Base-by-base conservation (phyloP, 2,329 filamentous ascomycete species). In the Apiospora marii region DNA sequence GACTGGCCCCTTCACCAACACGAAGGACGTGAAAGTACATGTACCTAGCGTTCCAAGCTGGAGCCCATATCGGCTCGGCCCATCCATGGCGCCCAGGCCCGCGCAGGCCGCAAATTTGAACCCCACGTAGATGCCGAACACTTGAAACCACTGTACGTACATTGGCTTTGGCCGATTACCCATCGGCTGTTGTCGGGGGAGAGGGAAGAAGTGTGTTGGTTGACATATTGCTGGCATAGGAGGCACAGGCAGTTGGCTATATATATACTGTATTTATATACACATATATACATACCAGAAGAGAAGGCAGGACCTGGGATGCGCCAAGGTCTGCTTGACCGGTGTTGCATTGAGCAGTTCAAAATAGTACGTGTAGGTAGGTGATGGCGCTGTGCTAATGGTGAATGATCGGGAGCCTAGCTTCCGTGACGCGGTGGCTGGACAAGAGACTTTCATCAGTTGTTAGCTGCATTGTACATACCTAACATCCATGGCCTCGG, bases 31-130 rank as follows among this genome's bases (percentile, higher is more conserved):
- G 30, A 4, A 61, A 7, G 30, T 64, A 41, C 19, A 61, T 61
- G 53, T 61, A 61, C 53, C 53, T 61, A 64, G 58, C 58, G 58
- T 64, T 64, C 58, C 58, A 64, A 64, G 34, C 58, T 64, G 58
- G 58, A 64, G 58, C 58, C 34, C 58, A 64, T 64, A 64, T 64
- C 58, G 58, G 58, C 58, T 64, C 58, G 58, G 58, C 58, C 58
- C 58, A 64, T 64, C 34, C 58, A 64, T 64, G 58, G 58, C 58
- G 58, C 58, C 58, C 58, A 64, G 58, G 58, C 58, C 58, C 58
- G 58, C 58, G 58, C 58, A 64, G 58, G 34, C 30, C 58, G 34
- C 58, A 64, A 64, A 64, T 64, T 64, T 64, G 58, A 41, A 64
- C 58, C 53, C 58, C 58, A 64, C 58, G 58, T 64, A n/a, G 58